Evolutionary conservation across 169 alveolate genomes (phyloP), one percentile per base, ranked within the genome.

Genomic region (Babesia bigemina): DNA sequence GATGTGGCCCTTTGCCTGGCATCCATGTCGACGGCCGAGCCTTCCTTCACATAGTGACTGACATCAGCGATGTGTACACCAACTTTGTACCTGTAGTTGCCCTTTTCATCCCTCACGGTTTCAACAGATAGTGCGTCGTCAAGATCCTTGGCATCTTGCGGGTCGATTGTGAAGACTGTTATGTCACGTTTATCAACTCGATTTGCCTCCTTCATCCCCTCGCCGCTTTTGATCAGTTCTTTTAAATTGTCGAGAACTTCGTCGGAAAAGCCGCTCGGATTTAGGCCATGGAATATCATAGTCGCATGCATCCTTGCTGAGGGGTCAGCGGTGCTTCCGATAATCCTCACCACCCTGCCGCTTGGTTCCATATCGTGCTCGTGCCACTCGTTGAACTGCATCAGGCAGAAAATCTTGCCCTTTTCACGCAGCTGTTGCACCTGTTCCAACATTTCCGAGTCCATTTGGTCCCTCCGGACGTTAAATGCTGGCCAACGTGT

Each of bases 41-140:
- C 96, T 28, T 97, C 95, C 48, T 88, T 87, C 0, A 97, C 98
- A 82, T 95, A 98, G 78, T 97, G 97, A 59, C 98, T 92, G 0
- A 98, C 99, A 90, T 98, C 99, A 6, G 99, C 99, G 29, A 98
- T 96, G 85, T 98, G 99, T 21, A 98, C 99, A 48, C 99, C 99
- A n/a, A 97, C 90, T 83, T 81, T 88, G 65, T 93, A 94, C 70
- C 72, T 70, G 63, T 45, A 58, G 13, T 75, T 78, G 63, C 86
- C 92, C 56, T 67, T 70, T 28, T 90, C 29, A 63, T 55, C 63
- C 62, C 72, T 66, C 91, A 93, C 42, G 24, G 71, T 56, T 75
- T 91, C 95, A n/a, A 93, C 85, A 71, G 98, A 98, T 1, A 97
- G 82, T 28, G 99, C 99, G 84, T 97, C 99, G 88, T 97, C 99